Evolutionary conservation across 306 rosid genomes (phyloP).

Genomic region (Medicago lupulina): DNA sequence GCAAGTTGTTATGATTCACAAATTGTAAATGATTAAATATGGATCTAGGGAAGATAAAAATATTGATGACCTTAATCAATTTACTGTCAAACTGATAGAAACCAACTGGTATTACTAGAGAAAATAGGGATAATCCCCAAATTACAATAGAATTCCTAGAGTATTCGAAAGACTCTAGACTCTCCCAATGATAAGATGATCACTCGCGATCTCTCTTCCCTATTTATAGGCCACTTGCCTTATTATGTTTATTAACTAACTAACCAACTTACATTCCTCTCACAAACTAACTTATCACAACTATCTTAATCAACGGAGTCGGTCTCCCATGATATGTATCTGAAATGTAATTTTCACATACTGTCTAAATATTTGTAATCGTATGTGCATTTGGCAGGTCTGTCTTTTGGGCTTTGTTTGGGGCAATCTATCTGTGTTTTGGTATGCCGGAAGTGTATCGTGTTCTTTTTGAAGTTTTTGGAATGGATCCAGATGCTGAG

Average conservation of each 20-base stretch:
- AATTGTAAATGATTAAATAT: neutral
- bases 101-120: no score
- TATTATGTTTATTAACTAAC: no score
- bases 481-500: constrained; percentile 87
- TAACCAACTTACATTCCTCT: no score
- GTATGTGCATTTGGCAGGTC: constrained; percentile 54
- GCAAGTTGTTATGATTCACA: constrained; percentile 26
- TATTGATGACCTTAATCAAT: constrained; percentile 6
- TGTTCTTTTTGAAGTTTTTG: constrained; percentile 92
- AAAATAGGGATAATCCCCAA: no score
- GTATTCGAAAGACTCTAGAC: no score
- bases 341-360: constrained; percentile 4
- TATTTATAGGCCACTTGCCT: no score
- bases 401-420: constrained; percentile 93
- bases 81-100: neutral
- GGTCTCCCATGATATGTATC: constrained; percentile 15
- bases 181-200: no score
- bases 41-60: neutral
- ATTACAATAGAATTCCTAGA: no score
- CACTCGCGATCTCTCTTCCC: no score
- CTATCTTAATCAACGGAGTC: constrained; percentile 22
- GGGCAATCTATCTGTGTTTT: constrained; percentile 86
- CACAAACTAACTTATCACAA: no score
- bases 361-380: constrained; percentile 25
- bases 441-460: constrained; percentile 95